Evolutionary conservation across 1,284 basidiomycete genomes (phyloP), one percentile per base, ranked within the genome.

Genomic region (Ganoderma lingzhi): DNA sequence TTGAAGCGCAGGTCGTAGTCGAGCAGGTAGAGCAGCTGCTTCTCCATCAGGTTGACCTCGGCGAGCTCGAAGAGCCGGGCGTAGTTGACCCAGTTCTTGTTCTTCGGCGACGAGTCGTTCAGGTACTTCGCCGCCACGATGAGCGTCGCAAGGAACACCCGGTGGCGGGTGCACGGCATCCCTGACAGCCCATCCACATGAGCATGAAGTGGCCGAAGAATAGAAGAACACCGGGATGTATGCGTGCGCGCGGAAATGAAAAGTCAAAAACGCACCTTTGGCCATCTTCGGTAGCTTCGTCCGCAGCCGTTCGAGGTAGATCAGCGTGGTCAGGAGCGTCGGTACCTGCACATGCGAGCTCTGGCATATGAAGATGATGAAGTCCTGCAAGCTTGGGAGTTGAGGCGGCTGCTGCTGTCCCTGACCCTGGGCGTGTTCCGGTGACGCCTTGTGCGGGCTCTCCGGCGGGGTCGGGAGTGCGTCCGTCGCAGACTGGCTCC

Each of bases 61-160:
- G 84, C 80, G 64, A 89, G 82, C 75, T 90, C 86, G 79, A 93
- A 94, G 80, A 97, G 89, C 71, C 86, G 84, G 28, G 92, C 94
- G 81, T 97, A 96, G 66, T 82, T 79, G 66, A 90, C 87, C 96
- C 96, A 98, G 85, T 98, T 96, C 82, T 91, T 90, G 85, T 99
- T 99, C 87, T 97, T 98, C 17, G 95, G 95, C 55, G 92, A 93
- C 39, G 95, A 96, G 84, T 99, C 97, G 83, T 99, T 98, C 78
- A 99, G 89, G 82, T 99, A 99, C 84, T 99, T 99, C 75, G 96
- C 94, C 39, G 97, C 93, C 62, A 97, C 94, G 81, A 99, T 99
- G 77, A 99, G 90, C 0, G 94, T 93, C 48, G 97, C 97, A 74
- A 99, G 88, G 83, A 99, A 98, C 72, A 99, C 93, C 62, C 97